These are phyloP conservation scores for Helotiales sp. DNA, from an alignment of 2,329 filamentous ascomycete genomes.

Conservation along the genomic window DNA sequence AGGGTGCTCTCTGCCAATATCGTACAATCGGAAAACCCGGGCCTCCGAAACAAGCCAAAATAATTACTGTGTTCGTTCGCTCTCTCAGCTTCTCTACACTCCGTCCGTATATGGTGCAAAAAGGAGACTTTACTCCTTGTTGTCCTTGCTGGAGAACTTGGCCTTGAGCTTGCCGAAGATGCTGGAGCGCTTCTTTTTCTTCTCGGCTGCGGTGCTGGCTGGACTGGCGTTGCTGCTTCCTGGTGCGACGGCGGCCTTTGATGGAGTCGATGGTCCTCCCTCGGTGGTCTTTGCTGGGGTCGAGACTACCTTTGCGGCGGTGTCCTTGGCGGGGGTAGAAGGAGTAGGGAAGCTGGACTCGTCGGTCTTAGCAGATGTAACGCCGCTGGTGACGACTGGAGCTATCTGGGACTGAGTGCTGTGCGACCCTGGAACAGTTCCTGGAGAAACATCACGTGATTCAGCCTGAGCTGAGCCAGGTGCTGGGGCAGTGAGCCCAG, in stretches of 20 bases:
- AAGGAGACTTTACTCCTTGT: slow-evolving; percentile 14
- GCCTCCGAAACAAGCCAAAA: slow-evolving; percentile 15
- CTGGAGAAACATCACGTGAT: slow-evolving; percentile 41
- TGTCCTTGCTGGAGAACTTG: slow-evolving; percentile 49
- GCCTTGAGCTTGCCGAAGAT: slow-evolving; percentile 55
- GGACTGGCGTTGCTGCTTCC: slow-evolving; percentile 38
- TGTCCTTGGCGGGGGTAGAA: slow-evolving; percentile 29
- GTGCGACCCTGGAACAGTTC: slow-evolving; percentile 38
- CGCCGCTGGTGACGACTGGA: slow-evolving; percentile 38
- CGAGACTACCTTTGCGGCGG: slow-evolving; percentile 22
- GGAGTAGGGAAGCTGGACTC: slow-evolving; percentile 27
- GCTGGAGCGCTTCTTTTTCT: slow-evolving; percentile 46
- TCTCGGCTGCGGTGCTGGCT: slow-evolving; percentile 36
- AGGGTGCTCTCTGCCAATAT: slow-evolving; percentile 32
- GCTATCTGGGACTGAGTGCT: slow-evolving; percentile 31
- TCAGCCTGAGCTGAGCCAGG: slow-evolving; percentile 21
- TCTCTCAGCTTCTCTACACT: background rate
- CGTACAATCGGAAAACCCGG: slow-evolving; percentile 33
- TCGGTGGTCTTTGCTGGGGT: slow-evolving; percentile 17
- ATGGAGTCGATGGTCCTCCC: slow-evolving; percentile 8
- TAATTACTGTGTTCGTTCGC: slow-evolving; percentile 19
- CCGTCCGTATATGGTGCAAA: background rate
- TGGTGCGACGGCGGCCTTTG: slow-evolving; percentile 27
- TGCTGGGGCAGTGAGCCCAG: slow-evolving; percentile 47
- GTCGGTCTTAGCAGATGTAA: slow-evolving; percentile 31